Evolutionary conservation across 2,329 filamentous ascomycete species (phyloP).

Genomic region (Epichloe gansuensis): DNA sequence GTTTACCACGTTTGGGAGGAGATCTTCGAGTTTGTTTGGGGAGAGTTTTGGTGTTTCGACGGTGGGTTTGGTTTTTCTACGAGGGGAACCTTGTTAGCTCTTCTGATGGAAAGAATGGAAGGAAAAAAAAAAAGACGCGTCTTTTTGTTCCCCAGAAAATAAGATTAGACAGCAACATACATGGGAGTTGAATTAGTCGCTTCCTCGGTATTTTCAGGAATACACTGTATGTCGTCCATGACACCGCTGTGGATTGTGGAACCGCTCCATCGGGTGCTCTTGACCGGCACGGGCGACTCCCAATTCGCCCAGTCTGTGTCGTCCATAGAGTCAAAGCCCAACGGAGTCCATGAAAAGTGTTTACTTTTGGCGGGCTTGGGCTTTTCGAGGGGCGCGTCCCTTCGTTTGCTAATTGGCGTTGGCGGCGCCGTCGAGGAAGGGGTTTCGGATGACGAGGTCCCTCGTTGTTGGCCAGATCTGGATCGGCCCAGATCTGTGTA

Average conservation of each 20-base stretch:
- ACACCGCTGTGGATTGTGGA: constrained; percentile 36
- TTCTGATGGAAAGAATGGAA: neutral
- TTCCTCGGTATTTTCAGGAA: constrained; percentile 36
- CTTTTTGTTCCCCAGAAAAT: too few relatives aligned
- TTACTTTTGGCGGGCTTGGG: constrained; percentile 32
- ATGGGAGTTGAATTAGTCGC: constrained; percentile 23
- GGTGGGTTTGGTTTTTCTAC: constrained; percentile 21
- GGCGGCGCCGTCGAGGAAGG: constrained; percentile 16
- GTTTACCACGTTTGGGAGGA: constrained; percentile 58
- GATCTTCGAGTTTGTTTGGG: constrained; percentile 35
- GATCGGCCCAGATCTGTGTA: constrained; percentile 32
- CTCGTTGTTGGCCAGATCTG: constrained; percentile 30
- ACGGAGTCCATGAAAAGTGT: constrained; percentile 47
- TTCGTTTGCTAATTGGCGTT: constrained; percentile 18
- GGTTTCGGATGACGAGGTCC: constrained; percentile 30
- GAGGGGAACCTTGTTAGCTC: neutral
- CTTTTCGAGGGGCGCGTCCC: constrained; percentile 17
- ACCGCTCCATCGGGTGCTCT: constrained; percentile 51
- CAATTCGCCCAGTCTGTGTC: constrained; percentile 54
- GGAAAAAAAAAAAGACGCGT: neutral
- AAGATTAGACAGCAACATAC: neutral
- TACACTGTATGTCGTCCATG: constrained; percentile 30
- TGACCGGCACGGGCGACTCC: constrained; percentile 42
- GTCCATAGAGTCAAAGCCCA: constrained; percentile 42
- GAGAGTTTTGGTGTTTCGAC: constrained; percentile 21